These are phyloP conservation scores for Sphaerulina populicola DNA, from an alignment of 2,329 filamentous ascomycete species.

Conservation along the genomic window DNA sequence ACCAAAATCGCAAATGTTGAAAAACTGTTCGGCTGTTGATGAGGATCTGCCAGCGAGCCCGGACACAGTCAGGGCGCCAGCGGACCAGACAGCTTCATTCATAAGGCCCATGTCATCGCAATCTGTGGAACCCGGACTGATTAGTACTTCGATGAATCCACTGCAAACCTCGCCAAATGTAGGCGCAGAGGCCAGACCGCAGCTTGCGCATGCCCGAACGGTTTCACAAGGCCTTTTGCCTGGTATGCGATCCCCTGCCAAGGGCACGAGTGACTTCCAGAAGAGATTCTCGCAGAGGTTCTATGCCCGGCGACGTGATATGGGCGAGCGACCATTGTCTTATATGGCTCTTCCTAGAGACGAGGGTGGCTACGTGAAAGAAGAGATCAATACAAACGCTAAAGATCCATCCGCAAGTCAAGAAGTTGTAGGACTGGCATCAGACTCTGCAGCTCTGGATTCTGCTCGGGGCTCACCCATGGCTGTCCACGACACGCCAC, in stretches of 20 bases:
- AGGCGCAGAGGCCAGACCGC: not conserved
- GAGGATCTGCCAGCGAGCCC: not conserved
- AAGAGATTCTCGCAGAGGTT: slow-evolving; percentile 19
- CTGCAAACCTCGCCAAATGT: not conserved
- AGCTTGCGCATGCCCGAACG: not conserved
- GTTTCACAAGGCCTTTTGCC: slow-evolving; percentile 4
- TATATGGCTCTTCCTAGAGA: slow-evolving; percentile 25
- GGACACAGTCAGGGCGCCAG: not conserved
- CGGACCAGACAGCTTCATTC: not conserved
- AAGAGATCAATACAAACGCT: slow-evolving; percentile 14
- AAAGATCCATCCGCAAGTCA: not conserved
- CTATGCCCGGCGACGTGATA: slow-evolving; percentile 12
- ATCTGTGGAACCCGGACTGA: slow-evolving; percentile 14
- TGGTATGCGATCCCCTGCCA: not conserved
- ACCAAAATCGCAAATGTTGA: not conserved
- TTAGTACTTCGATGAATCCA: not conserved
- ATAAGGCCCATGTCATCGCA: slow-evolving; percentile 15
- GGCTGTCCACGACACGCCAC: not conserved
- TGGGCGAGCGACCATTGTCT: slow-evolving; percentile 24
- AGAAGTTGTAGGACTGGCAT: not conserved
- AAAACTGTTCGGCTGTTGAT: not conserved
- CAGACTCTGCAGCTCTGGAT: not conserved
- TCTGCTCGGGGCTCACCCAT: not conserved
- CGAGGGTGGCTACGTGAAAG: slow-evolving; percentile 15
- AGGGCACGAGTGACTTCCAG: slow-evolving; percentile 4